These are phyloP conservation scores for Oryza glaberrima DNA, from an alignment of 176 grass and related monocot species.

Conservation along the genomic window DNA sequence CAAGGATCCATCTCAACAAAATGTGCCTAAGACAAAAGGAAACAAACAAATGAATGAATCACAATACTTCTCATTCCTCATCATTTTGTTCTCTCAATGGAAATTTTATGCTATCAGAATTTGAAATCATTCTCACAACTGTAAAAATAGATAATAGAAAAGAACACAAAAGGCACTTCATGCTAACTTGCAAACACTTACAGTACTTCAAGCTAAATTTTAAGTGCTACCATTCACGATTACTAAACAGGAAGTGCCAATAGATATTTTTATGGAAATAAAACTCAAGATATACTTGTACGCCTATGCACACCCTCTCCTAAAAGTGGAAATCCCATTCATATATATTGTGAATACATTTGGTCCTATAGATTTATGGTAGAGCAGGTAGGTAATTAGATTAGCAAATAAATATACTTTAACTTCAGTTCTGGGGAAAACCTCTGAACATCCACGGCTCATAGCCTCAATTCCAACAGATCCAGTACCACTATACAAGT, in stretches of 20 bases:
- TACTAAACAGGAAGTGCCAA: not conserved
- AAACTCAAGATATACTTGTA: not conserved
- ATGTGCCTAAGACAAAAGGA: constrained; percentile 61
- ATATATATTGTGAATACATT: not conserved
- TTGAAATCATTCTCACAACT: constrained; percentile 28
- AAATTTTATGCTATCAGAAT: not conserved
- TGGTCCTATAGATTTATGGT: not conserved
- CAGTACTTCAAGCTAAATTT: constrained; percentile 5
- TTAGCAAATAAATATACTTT: constrained; percentile 29
- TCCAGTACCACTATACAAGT: constrained; percentile 95
- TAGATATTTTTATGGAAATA: not conserved
- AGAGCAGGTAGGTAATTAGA: not conserved
- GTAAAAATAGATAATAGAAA: constrained; percentile 24
- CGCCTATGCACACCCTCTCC: not conserved
- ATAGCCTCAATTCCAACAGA: constrained; percentile 99
- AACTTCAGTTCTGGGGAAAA: constrained; percentile 22
- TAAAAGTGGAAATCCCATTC: not conserved
- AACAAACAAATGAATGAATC: not conserved
- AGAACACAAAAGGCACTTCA: constrained; percentile 4
- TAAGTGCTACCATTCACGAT: not conserved
- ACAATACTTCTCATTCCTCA: not conserved
- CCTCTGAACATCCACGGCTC: constrained; percentile 96
- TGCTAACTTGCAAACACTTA: constrained; percentile 8
- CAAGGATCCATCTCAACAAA: constrained; percentile 98
- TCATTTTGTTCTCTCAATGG: not conserved